phyloP scores from a whole-genome alignment of 352 stramenopile species.

The Phytophthora kernoviae region DNA sequence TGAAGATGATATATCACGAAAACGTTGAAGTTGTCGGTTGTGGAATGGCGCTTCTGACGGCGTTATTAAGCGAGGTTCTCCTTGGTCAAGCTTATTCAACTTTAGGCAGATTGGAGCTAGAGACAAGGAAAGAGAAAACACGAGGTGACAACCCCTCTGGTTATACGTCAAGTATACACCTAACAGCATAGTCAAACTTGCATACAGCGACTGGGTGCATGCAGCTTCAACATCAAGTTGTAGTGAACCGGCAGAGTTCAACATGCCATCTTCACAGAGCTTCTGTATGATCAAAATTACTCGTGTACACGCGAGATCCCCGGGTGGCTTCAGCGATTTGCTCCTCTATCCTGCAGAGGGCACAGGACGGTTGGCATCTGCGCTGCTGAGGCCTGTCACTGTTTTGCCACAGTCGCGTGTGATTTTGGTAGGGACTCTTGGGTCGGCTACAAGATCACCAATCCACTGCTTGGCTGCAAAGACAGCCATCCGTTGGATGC shows the following conservation, averaged over 20 bases:
- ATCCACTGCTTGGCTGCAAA: constrained; percentile 20
- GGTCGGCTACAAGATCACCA: not conserved
- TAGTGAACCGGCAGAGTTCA: too few relatives aligned
- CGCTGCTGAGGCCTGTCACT: not conserved
- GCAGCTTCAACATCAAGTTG: too few relatives aligned
- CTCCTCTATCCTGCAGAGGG: not conserved
- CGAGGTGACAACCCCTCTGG: too few relatives aligned
- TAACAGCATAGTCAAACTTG: too few relatives aligned
- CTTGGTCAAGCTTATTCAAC: too few relatives aligned
- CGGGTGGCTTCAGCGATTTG: not conserved
- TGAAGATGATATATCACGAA: not conserved
- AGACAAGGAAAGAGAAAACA: too few relatives aligned
- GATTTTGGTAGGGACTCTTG: not conserved
- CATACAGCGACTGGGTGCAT: too few relatives aligned
- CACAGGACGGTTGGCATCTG: not conserved
- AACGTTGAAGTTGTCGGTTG: not conserved
- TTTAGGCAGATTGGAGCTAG: too few relatives aligned
- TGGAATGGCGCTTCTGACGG: not conserved
- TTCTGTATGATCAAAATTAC: not conserved
- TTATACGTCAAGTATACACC: too few relatives aligned
- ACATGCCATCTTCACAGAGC: too few relatives aligned
- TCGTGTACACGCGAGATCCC: not conserved
- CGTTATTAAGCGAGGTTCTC: too few relatives aligned
- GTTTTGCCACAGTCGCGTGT: not conserved
- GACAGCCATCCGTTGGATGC: constrained; percentile 16